Evolutionary conservation across 805 yeast species (phyloP), one percentile per base, ranked within the genome.

Genomic region (Saccharomyces cerevisiae): DNA sequence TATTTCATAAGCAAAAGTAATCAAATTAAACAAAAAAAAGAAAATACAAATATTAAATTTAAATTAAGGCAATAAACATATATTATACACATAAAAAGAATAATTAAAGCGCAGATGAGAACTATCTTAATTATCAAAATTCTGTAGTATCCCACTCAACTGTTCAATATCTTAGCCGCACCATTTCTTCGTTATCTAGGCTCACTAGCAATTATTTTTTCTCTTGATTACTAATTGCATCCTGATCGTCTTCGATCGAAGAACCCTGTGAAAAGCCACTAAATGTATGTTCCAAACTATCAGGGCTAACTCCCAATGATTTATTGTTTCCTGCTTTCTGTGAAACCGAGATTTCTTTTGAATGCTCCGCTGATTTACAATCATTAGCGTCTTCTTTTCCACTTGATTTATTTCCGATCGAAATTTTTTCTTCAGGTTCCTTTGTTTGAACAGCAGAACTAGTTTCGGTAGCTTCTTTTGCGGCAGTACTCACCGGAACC

Each of bases 251-350:
- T 10, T 52, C 59, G 17, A 46, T 43, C 29, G 53, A 47, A 5
- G 56, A 48, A 22, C 55, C 60, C 26, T 59, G 61, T 26, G 58
- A 58, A 21, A 57, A 61, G 9, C 59, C 59, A 24, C 61, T 59
- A 46, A 56, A 58, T 9, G 61, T 54, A 24, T 50, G 58, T 43
- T 56, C 55, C 26, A 59, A 47, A 5, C 41, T 50, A 29, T 55
- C 43, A 6, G 24, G 43, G 43, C 43, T 21, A 17, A 36, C 24
- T 36, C 17, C 43, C 43, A 17, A 4, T 1, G 43, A 10, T 36
- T 36, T 36, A 3, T 17, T 36, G 8, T 36, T 24, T 6, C 11
- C 24, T 36, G 4, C 22, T 21, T 36, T 36, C 43, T 17, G 22
- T 36, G 24, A 6, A 6, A 21, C 17, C 8, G 43, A 17, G 22